Evolutionary conservation across 345 rosid species (phyloP), one percentile per base, ranked within the genome.

Genomic region (Eucalyptus curtisii): DNA sequence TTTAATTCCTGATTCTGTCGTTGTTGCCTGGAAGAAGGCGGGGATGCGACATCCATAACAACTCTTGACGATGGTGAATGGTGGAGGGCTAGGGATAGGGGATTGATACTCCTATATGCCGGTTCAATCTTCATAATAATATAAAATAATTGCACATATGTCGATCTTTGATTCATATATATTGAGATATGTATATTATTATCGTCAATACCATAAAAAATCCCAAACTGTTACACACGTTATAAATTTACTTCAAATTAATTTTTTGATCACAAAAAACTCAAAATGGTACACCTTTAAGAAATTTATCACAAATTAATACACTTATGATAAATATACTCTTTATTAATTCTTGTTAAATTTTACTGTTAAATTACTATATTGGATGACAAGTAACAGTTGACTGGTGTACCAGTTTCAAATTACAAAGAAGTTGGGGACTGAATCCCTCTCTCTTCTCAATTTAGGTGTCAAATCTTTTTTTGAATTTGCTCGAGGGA

Each of bases 331-430:
- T 52, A 52, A 52, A 19, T 7, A 19, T 52, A 52, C 4, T 10
- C 0, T 3, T 50, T 52, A 19, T 19, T 52, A 52, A 52, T 52
- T 52, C 10, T 0, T 7, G 3, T 19, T 8, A 44, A 44, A 44
- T 44, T 44, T 44, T 52, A 7, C 0, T 7, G 2, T 19, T 4
- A 52, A 52, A 52, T 52, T 52, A 4, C 0, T 19, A 1, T 7
- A 2, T 17, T 52, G 10, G 10, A 52, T 52, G 4, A 52, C 2
- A 52, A 22, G 1, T 19, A 52, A 0, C 3, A 7, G 1, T 52
- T 52, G 2, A 19, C 2, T 3, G 0, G 4, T 52, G 20, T 52
- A 52, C 3, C 4, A 1, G 0, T 50, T 17, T 50, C n/a, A n/a
- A n/a, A n/a, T n/a, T n/a, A n/a, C n/a, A n/a, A n/a, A n/a, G n/a